Evolutionary conservation across 257 asterid genomes (phyloP).

Genomic region (Nicotiana sylvestris): DNA sequence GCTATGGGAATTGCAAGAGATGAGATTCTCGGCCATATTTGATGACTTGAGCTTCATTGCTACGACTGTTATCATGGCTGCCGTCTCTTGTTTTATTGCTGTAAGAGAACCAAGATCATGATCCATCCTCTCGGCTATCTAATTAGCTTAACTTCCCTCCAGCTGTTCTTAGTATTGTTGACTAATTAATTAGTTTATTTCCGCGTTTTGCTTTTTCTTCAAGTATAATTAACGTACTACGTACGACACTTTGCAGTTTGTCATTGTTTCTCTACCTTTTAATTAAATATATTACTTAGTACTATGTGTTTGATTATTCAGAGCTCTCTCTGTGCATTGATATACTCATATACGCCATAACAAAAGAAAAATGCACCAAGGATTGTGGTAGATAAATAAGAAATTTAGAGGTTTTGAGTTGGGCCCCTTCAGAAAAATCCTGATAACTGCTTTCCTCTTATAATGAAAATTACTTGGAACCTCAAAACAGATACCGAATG

Average conservation of each 20-base stretch:
- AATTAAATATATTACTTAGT: not conserved
- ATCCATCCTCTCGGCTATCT: not conserved
- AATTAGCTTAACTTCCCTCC: not conserved
- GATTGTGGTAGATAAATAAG: no score
- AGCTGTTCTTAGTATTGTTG: not conserved
- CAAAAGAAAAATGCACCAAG: no score
- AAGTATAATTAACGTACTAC: slow-evolving; percentile 9
- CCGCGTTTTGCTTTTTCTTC: not conserved
- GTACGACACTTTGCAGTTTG: not conserved
- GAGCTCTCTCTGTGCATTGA: not conserved
- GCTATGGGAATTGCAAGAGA: slow-evolving; percentile 30
- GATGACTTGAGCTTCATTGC: slow-evolving; percentile 25
- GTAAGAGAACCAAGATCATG: slow-evolving; percentile 2
- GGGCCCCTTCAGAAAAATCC: no score
- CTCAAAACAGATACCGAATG: no score
- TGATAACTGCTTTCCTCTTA: no score
- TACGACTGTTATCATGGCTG: slow-evolving; percentile 12
- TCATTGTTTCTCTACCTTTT: not conserved
- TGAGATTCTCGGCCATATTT: slow-evolving; percentile 26
- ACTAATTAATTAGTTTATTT: no score
- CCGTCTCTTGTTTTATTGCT: slow-evolving; percentile 17
- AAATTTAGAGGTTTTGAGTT: no score
- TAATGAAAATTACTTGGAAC: no score
- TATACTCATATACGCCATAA: no score
- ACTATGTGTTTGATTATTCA: no score